phyloP scores from a whole-genome alignment of 2,329 filamentous ascomycete species.

The Lecanoromycetidae sp. region DNA sequence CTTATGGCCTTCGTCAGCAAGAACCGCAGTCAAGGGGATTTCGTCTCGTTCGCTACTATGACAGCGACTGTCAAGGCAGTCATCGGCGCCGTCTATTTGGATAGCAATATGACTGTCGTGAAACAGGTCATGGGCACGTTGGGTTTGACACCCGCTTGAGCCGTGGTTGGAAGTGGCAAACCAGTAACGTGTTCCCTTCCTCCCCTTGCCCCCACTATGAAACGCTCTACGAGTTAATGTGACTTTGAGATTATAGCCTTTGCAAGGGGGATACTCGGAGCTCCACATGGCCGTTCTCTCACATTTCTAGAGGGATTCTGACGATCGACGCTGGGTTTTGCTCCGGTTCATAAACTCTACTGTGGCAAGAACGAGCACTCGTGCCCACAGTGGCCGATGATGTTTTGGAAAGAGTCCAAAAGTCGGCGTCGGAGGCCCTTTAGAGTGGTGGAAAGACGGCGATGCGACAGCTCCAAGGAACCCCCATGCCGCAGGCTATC shows the following conservation, averaged over 20 bases:
- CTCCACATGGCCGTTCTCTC: not conserved
- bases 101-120: constrained; percentile 1
- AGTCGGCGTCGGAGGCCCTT: not conserved
- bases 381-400: not conserved
- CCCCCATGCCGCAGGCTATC: not conserved
- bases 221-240: not conserved
- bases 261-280: not conserved
- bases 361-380: not conserved
- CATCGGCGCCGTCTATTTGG: constrained; percentile 6
- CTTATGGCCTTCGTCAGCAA: not conserved
- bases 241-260: not conserved
- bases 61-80: constrained; percentile 4
- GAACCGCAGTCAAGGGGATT: not conserved
- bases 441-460: not conserved
- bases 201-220: too few relatives aligned
- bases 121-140: not conserved
- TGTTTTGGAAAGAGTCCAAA: not conserved
- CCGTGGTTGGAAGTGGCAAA: too few relatives aligned
- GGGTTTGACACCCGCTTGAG: not conserved
- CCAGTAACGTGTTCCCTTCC: too few relatives aligned
- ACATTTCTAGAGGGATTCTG: not conserved
- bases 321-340: not conserved
- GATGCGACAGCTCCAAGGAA: not conserved
- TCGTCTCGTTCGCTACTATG: not conserved
- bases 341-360: not conserved